A percentile compares a stretch with the other conserved stretches of the same genome.
These are phyloP conservation scores for Pseudohalonectria lignicola DNA, from an alignment of 2,329 filamentous ascomycete species.

Conservation along the genomic window DNA sequence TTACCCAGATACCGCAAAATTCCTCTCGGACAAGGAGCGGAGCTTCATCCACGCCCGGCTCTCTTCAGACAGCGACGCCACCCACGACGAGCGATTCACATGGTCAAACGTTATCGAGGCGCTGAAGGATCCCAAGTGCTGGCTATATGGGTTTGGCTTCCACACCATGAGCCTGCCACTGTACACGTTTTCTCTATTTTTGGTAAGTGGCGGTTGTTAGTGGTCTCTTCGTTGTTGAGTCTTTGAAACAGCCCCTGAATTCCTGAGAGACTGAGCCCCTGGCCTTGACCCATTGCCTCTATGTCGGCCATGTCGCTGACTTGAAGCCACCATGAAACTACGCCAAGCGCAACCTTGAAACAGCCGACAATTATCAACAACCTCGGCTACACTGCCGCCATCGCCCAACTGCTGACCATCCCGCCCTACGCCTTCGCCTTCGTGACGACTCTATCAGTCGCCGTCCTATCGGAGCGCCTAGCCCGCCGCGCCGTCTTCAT, in stretches of 20 bases:
- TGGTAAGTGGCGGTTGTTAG: too few species aligned
- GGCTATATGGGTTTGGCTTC: constrained; percentile 61
- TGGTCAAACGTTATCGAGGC: constrained; percentile 57
- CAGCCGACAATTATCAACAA: constrained; percentile 40
- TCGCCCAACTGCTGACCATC: constrained; percentile 48
- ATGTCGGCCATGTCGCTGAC: too few species aligned
- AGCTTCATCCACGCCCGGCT: constrained; percentile 51
- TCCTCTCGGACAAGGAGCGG: constrained; percentile 42
- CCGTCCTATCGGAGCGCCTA: constrained; percentile 47
- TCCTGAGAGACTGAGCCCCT: too few species aligned
- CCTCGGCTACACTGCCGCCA: constrained; percentile 40
- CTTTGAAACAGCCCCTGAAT: too few species aligned
- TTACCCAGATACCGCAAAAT: constrained; percentile 48
- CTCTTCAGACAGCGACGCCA: constrained; percentile 58
- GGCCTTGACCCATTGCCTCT: too few species aligned
- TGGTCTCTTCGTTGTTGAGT: too few species aligned
- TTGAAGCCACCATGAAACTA: too few species aligned
- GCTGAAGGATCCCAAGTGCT: constrained; percentile 57
- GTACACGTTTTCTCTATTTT: constrained; percentile 43
- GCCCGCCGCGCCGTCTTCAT: constrained; percentile 53
- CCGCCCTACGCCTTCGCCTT: constrained; percentile 56
- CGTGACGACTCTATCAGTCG: constrained; percentile 44
- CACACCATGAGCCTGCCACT: constrained; percentile 60
- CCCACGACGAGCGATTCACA: constrained; percentile 54
- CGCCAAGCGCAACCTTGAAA: too few species aligned